A percentile compares a stretch with the other conserved stretches of the same genome.
Conservation (phyloP, 495 filamentous ascomycete genomes). For the Chaetomium fimeti region DNA sequence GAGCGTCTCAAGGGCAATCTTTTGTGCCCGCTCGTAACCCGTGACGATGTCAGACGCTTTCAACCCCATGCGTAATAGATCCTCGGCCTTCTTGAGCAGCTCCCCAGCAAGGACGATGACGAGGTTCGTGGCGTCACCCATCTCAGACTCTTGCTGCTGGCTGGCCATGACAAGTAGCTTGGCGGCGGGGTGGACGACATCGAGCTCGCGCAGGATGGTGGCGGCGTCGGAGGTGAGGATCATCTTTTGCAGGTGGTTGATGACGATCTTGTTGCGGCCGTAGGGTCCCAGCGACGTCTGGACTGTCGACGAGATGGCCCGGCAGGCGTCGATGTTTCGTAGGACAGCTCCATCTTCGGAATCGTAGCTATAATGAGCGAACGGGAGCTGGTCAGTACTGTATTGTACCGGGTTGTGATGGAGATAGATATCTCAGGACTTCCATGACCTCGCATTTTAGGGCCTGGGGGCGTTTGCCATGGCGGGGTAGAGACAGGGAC, state of each 20-base stretch:
- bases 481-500: slow-evolving; percentile 17
- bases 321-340: slow-evolving; percentile 97
- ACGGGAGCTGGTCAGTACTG: slow-evolving; percentile 25
- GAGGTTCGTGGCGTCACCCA: slow-evolving; percentile 98
- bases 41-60: slow-evolving; percentile 95
- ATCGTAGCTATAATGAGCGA: slow-evolving; percentile 67
- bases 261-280: slow-evolving; percentile 99
- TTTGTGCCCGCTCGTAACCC: slow-evolving; percentile 92
- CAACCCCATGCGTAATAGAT: slow-evolving; percentile 88
- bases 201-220: slow-evolving; percentile 93
- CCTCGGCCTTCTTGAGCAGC: slow-evolving; percentile 94
- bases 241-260: slow-evolving; percentile 99
- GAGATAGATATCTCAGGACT: slow-evolving; percentile 5
- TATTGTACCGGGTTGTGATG: not conserved
- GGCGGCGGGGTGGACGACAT: slow-evolving; percentile 97
- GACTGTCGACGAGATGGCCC: slow-evolving; percentile 91
- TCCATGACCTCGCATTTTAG: not conserved
- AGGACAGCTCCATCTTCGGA: slow-evolving; percentile 98
- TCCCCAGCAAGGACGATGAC: slow-evolving; percentile 96
- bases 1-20: slow-evolving; percentile 77
- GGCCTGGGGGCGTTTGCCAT: not conserved
- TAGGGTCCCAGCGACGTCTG: slow-evolving; percentile 96
- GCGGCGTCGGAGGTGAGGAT: slow-evolving; percentile 97
- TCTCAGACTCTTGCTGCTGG: slow-evolving; percentile 98
- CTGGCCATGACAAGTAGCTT: slow-evolving; percentile 99